Percentiles rank a stretch among this genome's conserved stretches.
Evolutionary conservation across 768 basidiomycete species (phyloP).

Genomic region (Rhodocollybia butyracea): DNA sequence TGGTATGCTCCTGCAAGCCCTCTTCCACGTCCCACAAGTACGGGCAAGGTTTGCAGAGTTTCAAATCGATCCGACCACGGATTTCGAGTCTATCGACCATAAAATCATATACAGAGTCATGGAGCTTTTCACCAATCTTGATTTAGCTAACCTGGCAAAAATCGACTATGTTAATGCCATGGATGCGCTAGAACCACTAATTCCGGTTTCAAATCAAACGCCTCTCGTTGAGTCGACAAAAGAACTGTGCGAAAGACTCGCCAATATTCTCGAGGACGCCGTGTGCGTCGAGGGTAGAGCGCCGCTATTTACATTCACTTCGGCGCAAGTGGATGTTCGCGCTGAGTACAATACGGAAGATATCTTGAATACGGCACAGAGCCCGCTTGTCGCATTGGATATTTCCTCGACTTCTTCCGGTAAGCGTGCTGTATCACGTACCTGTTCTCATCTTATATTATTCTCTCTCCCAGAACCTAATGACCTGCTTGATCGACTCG

Average conservation of each 20-base stretch:
- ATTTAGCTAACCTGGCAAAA: background rate
- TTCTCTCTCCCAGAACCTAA: background rate
- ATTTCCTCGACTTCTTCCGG: background rate
- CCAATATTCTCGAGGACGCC: background rate
- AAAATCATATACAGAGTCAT: background rate
- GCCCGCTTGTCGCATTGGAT: background rate
- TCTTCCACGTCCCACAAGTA: constrained; percentile 4
- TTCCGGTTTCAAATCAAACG: background rate
- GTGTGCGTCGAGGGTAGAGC: background rate
- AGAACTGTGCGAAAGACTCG: background rate
- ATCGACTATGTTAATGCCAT: background rate
- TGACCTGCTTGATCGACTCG: background rate
- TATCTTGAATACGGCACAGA: background rate
- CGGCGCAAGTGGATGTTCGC: background rate
- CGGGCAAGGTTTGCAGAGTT: background rate
- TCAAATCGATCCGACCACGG: background rate
- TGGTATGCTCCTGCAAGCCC: background rate
- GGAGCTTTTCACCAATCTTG: background rate
- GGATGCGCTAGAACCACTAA: background rate
- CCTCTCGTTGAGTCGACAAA: background rate
- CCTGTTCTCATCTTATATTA: background rate
- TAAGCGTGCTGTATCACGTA: background rate
- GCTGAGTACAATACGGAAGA: background rate
- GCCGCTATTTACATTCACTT: background rate
- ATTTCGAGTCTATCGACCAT: background rate